These are phyloP conservation scores for Cyanophora paradoxa DNA, from an alignment of 78 protist genomes.

Conservation along the genomic window DNA sequence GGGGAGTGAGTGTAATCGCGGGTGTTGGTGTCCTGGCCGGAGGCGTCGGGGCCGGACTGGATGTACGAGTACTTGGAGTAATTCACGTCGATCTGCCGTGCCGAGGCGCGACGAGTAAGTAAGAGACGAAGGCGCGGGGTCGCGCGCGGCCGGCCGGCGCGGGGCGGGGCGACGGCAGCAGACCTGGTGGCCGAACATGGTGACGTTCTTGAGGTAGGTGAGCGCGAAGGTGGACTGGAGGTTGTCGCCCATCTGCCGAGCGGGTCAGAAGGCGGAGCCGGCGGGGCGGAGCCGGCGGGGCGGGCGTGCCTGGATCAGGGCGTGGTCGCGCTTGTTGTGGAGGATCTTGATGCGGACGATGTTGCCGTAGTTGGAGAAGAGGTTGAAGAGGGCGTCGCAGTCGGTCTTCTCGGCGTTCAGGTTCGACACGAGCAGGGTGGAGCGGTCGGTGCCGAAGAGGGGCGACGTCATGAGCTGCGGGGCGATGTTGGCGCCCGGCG, in stretches of 20 bases:
- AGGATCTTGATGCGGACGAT: neutral
- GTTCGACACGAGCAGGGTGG: neutral
- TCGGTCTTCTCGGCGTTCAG: slow-evolving; percentile 11
- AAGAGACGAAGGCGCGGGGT: neutral
- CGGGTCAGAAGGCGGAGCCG: too few species aligned
- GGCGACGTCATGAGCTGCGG: too few species aligned
- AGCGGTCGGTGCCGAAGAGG: neutral
- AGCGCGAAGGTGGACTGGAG: slow-evolving; percentile 1
- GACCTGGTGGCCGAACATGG: neutral
- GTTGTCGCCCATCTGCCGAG: slow-evolving; percentile 13
- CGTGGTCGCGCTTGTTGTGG: slow-evolving; percentile 8
- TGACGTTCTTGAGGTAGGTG: neutral
- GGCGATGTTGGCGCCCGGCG: too few species aligned
- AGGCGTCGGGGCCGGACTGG: neutral
- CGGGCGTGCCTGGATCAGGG: too few species aligned
- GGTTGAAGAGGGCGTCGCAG: slow-evolving; percentile 32
- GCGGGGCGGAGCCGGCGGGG: too few species aligned
- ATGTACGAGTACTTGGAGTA: neutral
- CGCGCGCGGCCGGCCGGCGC: too few species aligned
- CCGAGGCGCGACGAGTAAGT: neutral
- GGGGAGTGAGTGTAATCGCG: neutral
- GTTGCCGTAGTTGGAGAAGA: slow-evolving; percentile 21
- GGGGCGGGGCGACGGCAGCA: neutral
- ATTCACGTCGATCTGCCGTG: neutral
- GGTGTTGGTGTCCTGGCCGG: slow-evolving; percentile 1